Evolutionary conservation across 176 grass and related monocot genomes (phyloP), one percentile per base, ranked within the genome.

Genomic region (Cenchrus americanus): DNA sequence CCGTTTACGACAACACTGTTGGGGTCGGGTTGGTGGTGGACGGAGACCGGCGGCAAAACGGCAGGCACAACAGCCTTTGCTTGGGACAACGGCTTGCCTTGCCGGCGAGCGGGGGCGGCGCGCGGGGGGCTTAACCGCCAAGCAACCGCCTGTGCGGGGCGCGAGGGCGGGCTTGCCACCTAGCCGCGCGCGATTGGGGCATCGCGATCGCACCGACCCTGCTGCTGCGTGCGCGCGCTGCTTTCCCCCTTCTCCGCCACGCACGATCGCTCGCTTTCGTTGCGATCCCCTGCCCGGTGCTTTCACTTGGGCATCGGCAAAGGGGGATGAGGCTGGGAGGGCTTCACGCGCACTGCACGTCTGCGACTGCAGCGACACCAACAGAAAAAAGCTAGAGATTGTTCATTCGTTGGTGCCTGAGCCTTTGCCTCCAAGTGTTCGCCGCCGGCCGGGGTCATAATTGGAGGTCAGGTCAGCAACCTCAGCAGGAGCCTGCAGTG

Each of bases 61-160:
- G 57, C 57, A 58, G 19, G 54, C 27, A 30, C 27, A 30, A 30
- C 27, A 30, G 27, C 27, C 27, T 30, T 87, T 82, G 37, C 40
- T 13, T 37, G 37, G 8, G 77, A 81, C 69, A 41, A 44, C 62
- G 78, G 62, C 34, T 37, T 37, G 34, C 22, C 3, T 52, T 52
- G 66, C 75, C 76, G 77, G 49, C 22, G 59, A 27, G 59, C 22
- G 5, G 37, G 44, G 65, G 21, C 34, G 64, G 34, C 37, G 27
- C 66, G n/a, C 17, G 66, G 22, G 23, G 79, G n/a, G 43, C 87
- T 76, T 85, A 23, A 83, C 83, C 83, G 62, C n/a, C 60, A 87
- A 90, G 80, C 88, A 87, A 90, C 67, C 61, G 60, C 69, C 48
- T 17, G 22, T 54, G 78, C 44, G 21, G 21, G 14, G 41, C 42